These are phyloP conservation scores for Scheffersomyces insectosa DNA, from an alignment of 1,139 yeast species.

Conservation along the genomic window DNA sequence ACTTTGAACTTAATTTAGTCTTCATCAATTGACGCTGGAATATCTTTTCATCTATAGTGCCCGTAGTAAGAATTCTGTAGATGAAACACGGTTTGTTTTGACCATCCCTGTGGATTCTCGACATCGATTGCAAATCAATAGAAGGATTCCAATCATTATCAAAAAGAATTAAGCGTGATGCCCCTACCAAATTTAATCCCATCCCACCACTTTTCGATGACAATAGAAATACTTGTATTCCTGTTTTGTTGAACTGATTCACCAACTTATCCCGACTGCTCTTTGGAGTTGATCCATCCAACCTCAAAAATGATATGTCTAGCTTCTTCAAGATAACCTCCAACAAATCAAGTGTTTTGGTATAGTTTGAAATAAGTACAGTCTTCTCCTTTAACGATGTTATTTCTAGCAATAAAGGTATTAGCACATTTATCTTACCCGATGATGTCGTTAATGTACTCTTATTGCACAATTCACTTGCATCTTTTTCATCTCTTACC, in stretches of 20 bases:
- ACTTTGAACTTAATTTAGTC: conserved; percentile 73
- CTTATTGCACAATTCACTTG: conserved; percentile 19
- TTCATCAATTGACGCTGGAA: conserved; percentile 92
- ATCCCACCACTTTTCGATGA: conserved; percentile 95
- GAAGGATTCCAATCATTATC: conserved; percentile 98
- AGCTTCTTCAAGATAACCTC: conserved; percentile 56
- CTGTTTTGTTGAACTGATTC: conserved; percentile 60
- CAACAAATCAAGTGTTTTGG: conserved; percentile 80
- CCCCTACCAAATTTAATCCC: conserved; percentile 89
- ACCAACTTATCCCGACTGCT: conserved; percentile 67
- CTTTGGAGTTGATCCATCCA: conserved; percentile 85
- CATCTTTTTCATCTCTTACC: conserved; percentile 12
- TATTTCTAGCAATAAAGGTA: conserved; percentile 55
- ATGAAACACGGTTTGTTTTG: conserved; percentile 77
- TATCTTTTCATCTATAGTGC: conserved; percentile 92
- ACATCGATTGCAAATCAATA: conserved; percentile 92
- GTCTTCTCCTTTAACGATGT: conserved; percentile 60
- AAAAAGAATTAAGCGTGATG: conserved; percentile 76
- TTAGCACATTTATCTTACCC: conserved; percentile 60
- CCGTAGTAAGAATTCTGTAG: conserved; percentile 81
- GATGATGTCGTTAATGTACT: conserved; percentile 16
- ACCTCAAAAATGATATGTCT: conserved; percentile 55
- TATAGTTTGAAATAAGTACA: conserved; percentile 85
- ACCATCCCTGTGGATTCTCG: conserved; percentile 92
- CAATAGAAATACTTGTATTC: conserved; percentile 66